Evolutionary conservation across 2,329 filamentous ascomycete species (phyloP), one percentile per base, ranked within the genome.

Genomic region (Monilinia fructigena): DNA sequence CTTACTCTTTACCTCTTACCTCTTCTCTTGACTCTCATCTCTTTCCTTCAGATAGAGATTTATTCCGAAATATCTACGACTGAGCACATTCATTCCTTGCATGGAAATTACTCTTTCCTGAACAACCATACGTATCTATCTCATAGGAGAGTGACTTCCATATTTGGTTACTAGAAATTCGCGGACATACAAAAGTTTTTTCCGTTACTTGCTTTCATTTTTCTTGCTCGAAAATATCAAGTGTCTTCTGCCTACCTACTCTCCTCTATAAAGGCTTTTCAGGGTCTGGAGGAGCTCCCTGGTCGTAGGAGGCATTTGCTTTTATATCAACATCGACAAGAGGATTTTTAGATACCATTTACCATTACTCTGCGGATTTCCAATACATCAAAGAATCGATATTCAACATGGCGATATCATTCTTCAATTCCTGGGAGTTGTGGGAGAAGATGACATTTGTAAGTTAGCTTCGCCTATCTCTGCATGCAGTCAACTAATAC

Each of bases 381-480:
- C 23, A 4, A 50, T 40, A 61, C 8, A 26, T 14, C 26, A 3
- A 14, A 40, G 14, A 42, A 62, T 47, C 53, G 7, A 40, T 56
- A 23, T 28, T 53, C 55, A 68, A 62, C 26, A 75, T 75, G 72
- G 38, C 62, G n/a, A 48, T 48, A 61, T 76, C 74, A 50, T 91
- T 92, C 77, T 92, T 90, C 78, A 74, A 81, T 53, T 82, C 80
- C 60, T 96, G 92, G 93, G 81, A 85, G 72, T 80, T 95, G 73
- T 97, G 93, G 93, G 86, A 95, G 82, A 88, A 96, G 80, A 88
- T 97, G 87, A 91, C 88, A 63, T 92, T 96, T 80, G 93, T 96
- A 81, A 82, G 90, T 83, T 40, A 52, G 23, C 31, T 55, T 35
- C 23, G 8, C 38, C 35, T 38, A 3, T n/a, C 4, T 38, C 11